phyloP scores from a whole-genome alignment of 2,329 filamentous ascomycete genomes.

The Aspergillus sp. region DNA sequence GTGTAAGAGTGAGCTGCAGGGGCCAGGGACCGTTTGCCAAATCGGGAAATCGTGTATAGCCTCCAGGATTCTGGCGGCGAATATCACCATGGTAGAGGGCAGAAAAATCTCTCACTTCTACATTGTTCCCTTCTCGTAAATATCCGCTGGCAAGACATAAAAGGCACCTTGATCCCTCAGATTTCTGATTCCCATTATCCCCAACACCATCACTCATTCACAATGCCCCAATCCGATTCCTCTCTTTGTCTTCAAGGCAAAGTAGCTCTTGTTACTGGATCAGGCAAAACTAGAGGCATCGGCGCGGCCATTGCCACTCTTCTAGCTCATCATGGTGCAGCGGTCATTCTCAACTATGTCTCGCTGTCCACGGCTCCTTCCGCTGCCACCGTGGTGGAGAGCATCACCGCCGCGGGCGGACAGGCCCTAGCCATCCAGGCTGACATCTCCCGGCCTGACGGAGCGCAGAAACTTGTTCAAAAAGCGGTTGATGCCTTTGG shows the following conservation, averaged over 20 bases:
- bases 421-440: constrained; percentile 17
- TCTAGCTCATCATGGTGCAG: constrained; percentile 65
- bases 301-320: constrained; percentile 67
- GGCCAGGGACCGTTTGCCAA: constrained; percentile 4
- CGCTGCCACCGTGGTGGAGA: constrained; percentile 9
- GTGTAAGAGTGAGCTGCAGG: neutral
- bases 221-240: neutral
- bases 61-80: neutral
- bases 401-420: constrained; percentile 11
- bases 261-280: constrained; percentile 37
- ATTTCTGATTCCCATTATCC: neutral
- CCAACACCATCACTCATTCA: neutral
- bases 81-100: neutral
- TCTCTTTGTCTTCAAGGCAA: constrained; percentile 25
- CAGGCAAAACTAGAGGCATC: constrained; percentile 59
- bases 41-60: constrained; percentile 5
- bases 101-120: neutral
- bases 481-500: neutral
- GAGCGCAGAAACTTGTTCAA: neutral
- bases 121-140: too few relatives aligned
- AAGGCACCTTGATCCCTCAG: neutral
- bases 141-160: neutral
- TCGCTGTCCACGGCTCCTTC: constrained; percentile 9
- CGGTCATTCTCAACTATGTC: constrained; percentile 67
- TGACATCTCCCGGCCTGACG: constrained; percentile 15